Evolutionary conservation across 257 asterid genomes (phyloP).

Genomic region (Agastache rugosa): DNA sequence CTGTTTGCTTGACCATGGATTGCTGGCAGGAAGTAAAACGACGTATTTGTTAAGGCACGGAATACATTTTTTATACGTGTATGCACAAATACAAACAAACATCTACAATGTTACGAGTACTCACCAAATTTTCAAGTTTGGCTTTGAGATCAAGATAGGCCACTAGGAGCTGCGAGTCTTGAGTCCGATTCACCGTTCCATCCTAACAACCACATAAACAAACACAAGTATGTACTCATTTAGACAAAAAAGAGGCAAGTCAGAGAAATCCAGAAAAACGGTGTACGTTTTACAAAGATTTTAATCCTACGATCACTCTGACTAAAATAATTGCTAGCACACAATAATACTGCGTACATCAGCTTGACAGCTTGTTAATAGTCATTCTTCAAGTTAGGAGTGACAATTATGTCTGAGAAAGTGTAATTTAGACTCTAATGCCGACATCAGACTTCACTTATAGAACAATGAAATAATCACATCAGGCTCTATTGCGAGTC

Average conservation of each 20-base stretch:
- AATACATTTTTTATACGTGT: constrained; percentile 1
- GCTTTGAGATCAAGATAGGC: constrained; percentile 59
- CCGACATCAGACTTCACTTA: not conserved
- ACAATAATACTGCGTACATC: not conserved
- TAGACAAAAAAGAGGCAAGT: not conserved
- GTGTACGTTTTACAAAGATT: too few species aligned
- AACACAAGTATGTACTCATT: not conserved
- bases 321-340: not conserved
- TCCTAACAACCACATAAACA: constrained; percentile 43
- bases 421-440: not conserved
- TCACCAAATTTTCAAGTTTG: constrained; percentile 64
- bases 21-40: constrained; percentile 50
- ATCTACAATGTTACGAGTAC: constrained; percentile 31
- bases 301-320: not conserved
- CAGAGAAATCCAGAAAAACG: not conserved
- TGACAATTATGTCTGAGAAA: not conserved
- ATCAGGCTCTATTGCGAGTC: not conserved
- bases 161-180: constrained; percentile 56
- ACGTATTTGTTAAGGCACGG: not conserved
- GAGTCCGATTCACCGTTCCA: constrained; percentile 40
- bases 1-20: constrained; percentile 57
- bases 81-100: not conserved
- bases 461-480: constrained; percentile 6
- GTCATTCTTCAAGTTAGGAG: not conserved
- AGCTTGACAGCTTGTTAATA: not conserved